Percentiles rank a stretch among this genome's conserved stretches.
Evolutionary conservation across 129 eudicot species (phyloP).

Genomic region (Helianthus annuus): HanXRQr2.0-SUNRISE NC_035447.2:55914981-55915480

Average conservation of each 20-base stretch:
- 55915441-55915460: conserved; percentile 3
- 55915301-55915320: too few species aligned
- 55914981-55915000: background rate
- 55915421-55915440: background rate
- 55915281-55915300: too few species aligned
- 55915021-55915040: too few species aligned
- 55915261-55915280: background rate
- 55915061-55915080: background rate
- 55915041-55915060: background rate
- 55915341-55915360: too few species aligned
- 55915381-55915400: background rate
- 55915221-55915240: background rate
- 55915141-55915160: too few species aligned
- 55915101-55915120: too few species aligned
- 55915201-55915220: background rate
- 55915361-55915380: too few species aligned
- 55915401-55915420: background rate
- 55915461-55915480: background rate
- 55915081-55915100: too few species aligned
- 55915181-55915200: too few species aligned
- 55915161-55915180: too few species aligned
- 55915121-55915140: too few species aligned
- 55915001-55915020: background rate
- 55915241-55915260: background rate
- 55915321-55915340: too few species aligned